phyloP scores from a whole-genome alignment of 2,329 filamentous ascomycete genomes.

The Lecanoromycetidae sp. region DNA sequence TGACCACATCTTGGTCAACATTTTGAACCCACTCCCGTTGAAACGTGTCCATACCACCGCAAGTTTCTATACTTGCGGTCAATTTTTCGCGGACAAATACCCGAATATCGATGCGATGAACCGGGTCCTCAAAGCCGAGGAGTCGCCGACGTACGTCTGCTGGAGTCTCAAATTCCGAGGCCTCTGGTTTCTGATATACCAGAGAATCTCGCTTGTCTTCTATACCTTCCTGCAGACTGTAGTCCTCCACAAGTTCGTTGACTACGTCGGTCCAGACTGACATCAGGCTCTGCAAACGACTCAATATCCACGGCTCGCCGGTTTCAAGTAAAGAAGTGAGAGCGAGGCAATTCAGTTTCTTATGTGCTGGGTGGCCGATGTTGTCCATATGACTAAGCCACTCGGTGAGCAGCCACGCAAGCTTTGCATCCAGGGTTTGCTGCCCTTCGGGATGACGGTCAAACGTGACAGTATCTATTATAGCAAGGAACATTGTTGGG shows the following conservation, averaged over 20 bases:
- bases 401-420: conserved; percentile 35
- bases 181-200: conserved; percentile 21
- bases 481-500: conserved; percentile 53
- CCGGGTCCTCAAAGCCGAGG: conserved; percentile 25
- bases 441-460: background rate
- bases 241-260: conserved; percentile 26
- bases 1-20: conserved; percentile 32
- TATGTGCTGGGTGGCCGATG: conserved; percentile 34
- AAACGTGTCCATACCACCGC: conserved; percentile 32
- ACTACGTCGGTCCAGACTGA: conserved; percentile 36
- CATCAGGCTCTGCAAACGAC: conserved; percentile 35
- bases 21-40: conserved; percentile 33
- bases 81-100: conserved; percentile 33
- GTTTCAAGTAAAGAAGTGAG: conserved; percentile 34
- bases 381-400: conserved; percentile 39
- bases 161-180: conserved; percentile 27
- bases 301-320: conserved; percentile 27
- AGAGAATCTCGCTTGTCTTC: conserved; percentile 12
- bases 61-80: conserved; percentile 28
- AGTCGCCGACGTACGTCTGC: conserved; percentile 28
- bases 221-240: background rate
- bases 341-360: conserved; percentile 36
- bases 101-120: conserved; percentile 34
- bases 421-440: conserved; percentile 23
- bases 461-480: conserved; percentile 28